Evolutionary conservation across 108 stramenopile genomes (phyloP).

Genomic region (Cyclotella baltica): DNA sequence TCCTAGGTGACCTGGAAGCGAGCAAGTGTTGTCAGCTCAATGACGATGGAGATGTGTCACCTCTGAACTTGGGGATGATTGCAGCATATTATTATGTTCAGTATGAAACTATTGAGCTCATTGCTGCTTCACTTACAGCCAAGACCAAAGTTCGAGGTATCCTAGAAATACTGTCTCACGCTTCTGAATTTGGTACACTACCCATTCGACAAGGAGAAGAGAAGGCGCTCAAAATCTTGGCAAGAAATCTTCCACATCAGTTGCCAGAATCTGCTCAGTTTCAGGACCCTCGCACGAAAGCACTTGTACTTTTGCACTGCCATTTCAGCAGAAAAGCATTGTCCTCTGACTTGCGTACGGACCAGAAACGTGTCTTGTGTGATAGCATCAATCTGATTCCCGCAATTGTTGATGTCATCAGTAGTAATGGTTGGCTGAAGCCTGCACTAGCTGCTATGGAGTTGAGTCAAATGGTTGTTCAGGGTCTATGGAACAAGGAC

Average conservation of each 20-base stretch:
- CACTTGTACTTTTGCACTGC: constrained; percentile 91
- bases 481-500: constrained; percentile 97
- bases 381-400: constrained; percentile 88
- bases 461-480: constrained; percentile 98
- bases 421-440: constrained; percentile 97
- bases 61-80: constrained; percentile 99
- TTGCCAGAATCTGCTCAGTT: constrained; percentile 75
- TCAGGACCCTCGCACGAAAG: constrained; percentile 90
- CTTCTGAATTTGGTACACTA: constrained; percentile 89
- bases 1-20: constrained; percentile 94
- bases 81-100: constrained; percentile 97
- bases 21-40: constrained; percentile 90
- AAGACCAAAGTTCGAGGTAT: constrained; percentile 95
- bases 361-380: constrained; percentile 84
- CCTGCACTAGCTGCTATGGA: constrained; percentile 99
- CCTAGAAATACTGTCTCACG: constrained; percentile 95
- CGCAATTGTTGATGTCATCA: constrained; percentile 98
- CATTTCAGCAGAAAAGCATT: constrained; percentile 88
- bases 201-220: constrained; percentile 95
- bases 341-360: constrained; percentile 82
- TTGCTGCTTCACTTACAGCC: constrained; percentile 94
- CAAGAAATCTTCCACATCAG: constrained; percentile 80
- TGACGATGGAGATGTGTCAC: constrained; percentile 93
- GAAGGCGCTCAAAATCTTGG: constrained; percentile 85
- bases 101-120: constrained; percentile 97